Base-by-base conservation (phyloP, 2,329 filamentous ascomycete genomes). In the Diplodia sapinea region DNA sequence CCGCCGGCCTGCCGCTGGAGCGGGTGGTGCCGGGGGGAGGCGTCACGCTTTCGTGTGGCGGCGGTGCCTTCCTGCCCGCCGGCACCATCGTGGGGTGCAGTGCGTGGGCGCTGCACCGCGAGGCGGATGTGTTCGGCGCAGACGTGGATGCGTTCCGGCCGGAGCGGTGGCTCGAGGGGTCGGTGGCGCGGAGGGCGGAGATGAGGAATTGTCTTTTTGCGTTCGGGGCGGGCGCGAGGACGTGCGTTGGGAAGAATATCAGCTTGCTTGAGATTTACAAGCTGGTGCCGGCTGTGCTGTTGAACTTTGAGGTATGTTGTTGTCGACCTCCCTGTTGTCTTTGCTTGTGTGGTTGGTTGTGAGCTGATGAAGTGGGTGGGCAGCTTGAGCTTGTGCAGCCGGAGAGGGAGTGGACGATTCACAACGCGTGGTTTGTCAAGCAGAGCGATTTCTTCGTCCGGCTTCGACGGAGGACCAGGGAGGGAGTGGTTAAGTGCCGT, bases 1-100 rank as follows among this genome's bases (percentile, higher is more conserved):
- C 78, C 2, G 77, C 86, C 2, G 81, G 78, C 11, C 79, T 85
- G 70, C 72, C 81, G 0, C 81, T 86, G 17, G 83, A 86, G 72
- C 82, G 86, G 1, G 73, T 83, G 0, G 85, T 83, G 0, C 85
- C 84, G 0, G 54, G 71, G 0, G 74, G 71, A 5, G 81, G 83
- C 0, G 66, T 81, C 7, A 72, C 26, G 33, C 33, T 36, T 11
- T 8, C 36, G 9, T 38, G 36, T 38, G 36, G 33, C 33, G 9
- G 8, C 33, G 33, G 67, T 2, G 29, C 26, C 15, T 36, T 13
- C 31, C 4, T 67, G n/a, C 50, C 61, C 6, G 36, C 15, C 8
- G 67, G 62, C 20, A 68, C 67, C 13, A 40, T 51, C 11, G 62
- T 68, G 15, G 61, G 62, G 13, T 56, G 51, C 13, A 66, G 36